A percentile compares a stretch with the other conserved stretches of the same genome.
Conservation (phyloP, 139 green algal species). For the Chlamydomonas schloesseri region DNA sequence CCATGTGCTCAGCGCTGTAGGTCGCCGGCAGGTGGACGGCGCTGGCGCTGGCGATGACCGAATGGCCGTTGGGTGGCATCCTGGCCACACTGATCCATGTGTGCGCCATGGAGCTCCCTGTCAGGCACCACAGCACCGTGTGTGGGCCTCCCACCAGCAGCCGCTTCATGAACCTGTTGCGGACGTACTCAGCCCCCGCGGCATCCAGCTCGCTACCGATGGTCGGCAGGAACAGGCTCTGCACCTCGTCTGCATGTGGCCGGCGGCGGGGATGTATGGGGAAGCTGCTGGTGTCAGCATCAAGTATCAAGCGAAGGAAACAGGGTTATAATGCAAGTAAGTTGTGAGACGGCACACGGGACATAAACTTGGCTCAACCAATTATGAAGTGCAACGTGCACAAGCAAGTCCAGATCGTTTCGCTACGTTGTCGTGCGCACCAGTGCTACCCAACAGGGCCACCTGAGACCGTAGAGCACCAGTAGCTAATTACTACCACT, state of each 20-base stretch:
- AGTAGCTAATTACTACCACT: too few species aligned
- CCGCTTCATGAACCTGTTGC: slow-evolving; percentile 17
- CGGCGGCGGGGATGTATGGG: neutral
- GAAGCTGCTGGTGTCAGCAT: neutral
- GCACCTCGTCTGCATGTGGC: neutral
- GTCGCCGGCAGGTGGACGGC: neutral
- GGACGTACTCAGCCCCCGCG: neutral
- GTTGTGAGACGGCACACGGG: too few species aligned
- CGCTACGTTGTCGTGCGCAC: too few species aligned
- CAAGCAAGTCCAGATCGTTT: too few species aligned
- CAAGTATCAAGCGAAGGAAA: too few species aligned
- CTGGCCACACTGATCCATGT: slow-evolving; percentile 5
- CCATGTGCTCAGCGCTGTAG: neutral
- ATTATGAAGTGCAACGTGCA: too few species aligned
- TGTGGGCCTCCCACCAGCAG: slow-evolving; percentile 17
- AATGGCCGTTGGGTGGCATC: neutral
- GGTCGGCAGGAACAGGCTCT: slow-evolving; percentile 23
- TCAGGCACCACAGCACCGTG: slow-evolving; percentile 5
- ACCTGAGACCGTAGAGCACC: too few species aligned
- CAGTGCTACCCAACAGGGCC: too few species aligned
- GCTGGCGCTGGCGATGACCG: neutral
- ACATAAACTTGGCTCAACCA: too few species aligned
- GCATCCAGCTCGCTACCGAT: neutral
- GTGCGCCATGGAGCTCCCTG: slow-evolving; percentile 4
- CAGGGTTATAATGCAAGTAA: too few species aligned